These are phyloP conservation scores for Acorus gramineus DNA, from an alignment of 106 monocot genomes.

Conservation along the genomic window DNA sequence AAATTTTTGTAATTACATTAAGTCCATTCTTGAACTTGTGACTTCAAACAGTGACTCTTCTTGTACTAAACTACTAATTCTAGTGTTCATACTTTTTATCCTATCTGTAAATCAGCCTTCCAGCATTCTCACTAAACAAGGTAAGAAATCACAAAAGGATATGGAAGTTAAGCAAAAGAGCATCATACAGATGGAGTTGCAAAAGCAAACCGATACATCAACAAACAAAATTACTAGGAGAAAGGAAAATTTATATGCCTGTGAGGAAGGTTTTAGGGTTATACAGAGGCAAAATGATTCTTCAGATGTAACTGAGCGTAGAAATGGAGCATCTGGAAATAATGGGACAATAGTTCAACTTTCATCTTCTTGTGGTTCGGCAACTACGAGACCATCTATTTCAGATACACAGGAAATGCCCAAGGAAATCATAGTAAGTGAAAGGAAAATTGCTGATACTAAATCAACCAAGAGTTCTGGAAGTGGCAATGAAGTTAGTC, in stretches of 20 bases:
- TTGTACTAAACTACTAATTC: too few relatives aligned
- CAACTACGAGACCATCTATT: conserved; percentile 27
- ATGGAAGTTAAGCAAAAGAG: neutral
- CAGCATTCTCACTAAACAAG: conserved; percentile 6
- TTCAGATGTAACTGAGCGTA: conserved; percentile 4
- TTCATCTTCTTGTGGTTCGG: conserved; percentile 66
- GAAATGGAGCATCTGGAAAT: conserved; percentile 8
- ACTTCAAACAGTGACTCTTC: too few relatives aligned
- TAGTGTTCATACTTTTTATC: too few relatives aligned
- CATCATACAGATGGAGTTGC: too few relatives aligned
- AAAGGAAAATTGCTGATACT: conserved; percentile 6
- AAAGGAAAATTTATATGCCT: too few relatives aligned
- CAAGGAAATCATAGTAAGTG: conserved; percentile 12
- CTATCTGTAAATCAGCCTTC: conserved; percentile 4
- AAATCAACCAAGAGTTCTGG: neutral
- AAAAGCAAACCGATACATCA: too few relatives aligned
- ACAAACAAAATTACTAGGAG: too few relatives aligned
- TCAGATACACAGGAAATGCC: conserved; percentile 19
- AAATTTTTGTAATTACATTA: too few relatives aligned
- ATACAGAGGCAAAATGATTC: conserved; percentile 1
- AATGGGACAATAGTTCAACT: conserved; percentile 17
- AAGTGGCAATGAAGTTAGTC: too few relatives aligned
- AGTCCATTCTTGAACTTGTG: too few relatives aligned
- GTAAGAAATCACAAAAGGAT: conserved; percentile 10
- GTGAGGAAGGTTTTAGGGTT: neutral